Evolutionary conservation across 2,329 filamentous ascomycete genomes (phyloP), one percentile per base, ranked within the genome.

Genomic region (Hortaea werneckii): DNA sequence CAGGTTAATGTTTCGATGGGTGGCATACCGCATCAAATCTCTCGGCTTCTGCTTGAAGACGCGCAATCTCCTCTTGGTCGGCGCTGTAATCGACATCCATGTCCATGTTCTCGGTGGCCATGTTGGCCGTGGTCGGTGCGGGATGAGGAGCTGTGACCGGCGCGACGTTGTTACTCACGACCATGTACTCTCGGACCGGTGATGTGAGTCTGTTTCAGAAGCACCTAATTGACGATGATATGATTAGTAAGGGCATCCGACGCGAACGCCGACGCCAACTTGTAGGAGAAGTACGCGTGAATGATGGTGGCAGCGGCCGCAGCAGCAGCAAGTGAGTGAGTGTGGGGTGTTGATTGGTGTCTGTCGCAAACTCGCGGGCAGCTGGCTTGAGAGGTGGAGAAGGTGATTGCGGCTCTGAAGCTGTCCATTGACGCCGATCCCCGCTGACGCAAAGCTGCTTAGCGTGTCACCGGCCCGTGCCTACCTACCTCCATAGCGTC

Each of bases 1-100:
- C 20, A 20, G 20, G 20, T 20, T 20, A 2, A 20, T 20, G 20
- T 20, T 20, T 20, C 20, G 20, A 20, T 20, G 20, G 41, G 42
- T 42, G 40, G 44, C 52, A 45, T 48, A 60, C 56, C 46, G 52
- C 53, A 41, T 55, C 42, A 39, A 62, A 50, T 29, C 53, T 51
- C 29, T 52, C 54, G 32, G 57, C 57, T 46, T 61, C 55, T 26
- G 57, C 61, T 38, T 60, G 56, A 48, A 63, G 51, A 28, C 54
- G 54, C 47, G 56, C 57, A 29, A 62, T 51, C 38, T 65, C 62
- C 6, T 55, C 53, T 46, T 63, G 60, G 12, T 54, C 54, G 28
- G 28, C 29, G 46, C 58, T 56, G 46, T 58, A 52, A 37, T 62
- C 59, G 41, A 63, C 54, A 47, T 65, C 60, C 53, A 63, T 57